phyloP scores from a whole-genome alignment of 768 basidiomycete genomes.

The Pleurotus cornucopiae region DNA sequence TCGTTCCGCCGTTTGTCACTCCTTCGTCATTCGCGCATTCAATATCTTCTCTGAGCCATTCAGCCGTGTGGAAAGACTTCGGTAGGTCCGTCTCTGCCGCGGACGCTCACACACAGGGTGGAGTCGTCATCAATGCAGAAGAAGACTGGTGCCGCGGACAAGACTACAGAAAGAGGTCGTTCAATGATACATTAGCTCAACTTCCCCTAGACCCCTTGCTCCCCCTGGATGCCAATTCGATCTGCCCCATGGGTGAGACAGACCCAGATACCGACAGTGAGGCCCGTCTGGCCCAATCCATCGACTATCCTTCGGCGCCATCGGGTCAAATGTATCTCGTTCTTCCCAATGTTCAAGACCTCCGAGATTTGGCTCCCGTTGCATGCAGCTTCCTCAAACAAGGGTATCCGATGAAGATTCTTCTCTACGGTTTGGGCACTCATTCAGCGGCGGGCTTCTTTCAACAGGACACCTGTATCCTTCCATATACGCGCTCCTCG shows the following conservation, averaged over 20 bases:
- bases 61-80: slow-evolving; percentile 21
- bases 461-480: neutral
- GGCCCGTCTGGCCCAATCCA: no score
- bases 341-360: neutral
- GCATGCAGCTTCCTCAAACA: slow-evolving; percentile 6
- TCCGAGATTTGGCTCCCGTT: neutral
- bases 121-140: slow-evolving; percentile 24
- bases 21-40: slow-evolving; percentile 26
- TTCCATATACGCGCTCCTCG: neutral
- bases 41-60: slow-evolving; percentile 12
- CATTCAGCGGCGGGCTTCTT: neutral
- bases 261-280: no score
- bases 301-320: neutral
- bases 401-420: slow-evolving; percentile 4
- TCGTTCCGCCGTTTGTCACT: slow-evolving; percentile 60
- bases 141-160: slow-evolving; percentile 8
- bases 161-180: no score
- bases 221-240: no score
- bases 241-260: no score
- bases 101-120: slow-evolving; percentile 29
- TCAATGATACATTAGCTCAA: no score
- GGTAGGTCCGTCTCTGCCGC: slow-evolving; percentile 20
- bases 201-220: no score
- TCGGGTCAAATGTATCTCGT: slow-evolving; percentile 8
- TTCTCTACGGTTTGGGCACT: neutral